Percentiles rank a stretch among this genome's conserved stretches.
These are phyloP conservation scores for Blastocystis sp. DNA, from an alignment of 352 stramenopile genomes.

Conservation along the genomic window DNA sequence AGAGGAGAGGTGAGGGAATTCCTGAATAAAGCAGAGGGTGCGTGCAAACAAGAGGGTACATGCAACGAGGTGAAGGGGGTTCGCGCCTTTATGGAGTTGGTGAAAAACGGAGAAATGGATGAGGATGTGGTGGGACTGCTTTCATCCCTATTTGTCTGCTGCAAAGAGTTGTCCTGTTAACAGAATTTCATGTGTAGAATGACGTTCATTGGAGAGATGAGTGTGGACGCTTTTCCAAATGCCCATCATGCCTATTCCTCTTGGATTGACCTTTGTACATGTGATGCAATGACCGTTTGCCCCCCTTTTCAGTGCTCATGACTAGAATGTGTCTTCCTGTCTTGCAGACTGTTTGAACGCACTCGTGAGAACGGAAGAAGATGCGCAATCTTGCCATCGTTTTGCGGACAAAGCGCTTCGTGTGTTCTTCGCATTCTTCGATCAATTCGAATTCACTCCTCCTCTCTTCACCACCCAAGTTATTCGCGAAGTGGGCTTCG, in stretches of 20 bases:
- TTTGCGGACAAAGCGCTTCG: background rate
- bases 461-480: slow-evolving; percentile 1
- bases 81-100: slow-evolving; percentile 12
- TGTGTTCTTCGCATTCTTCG: background rate
- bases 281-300: too few relatives aligned
- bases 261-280: too few relatives aligned
- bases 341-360: too few relatives aligned
- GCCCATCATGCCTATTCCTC: too few relatives aligned
- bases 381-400: background rate
- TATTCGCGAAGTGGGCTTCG: background rate
- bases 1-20: background rate
- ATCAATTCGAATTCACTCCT: background rate
- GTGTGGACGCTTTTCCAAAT: too few relatives aligned
- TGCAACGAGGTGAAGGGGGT: background rate
- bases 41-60: background rate
- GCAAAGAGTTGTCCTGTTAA: background rate
- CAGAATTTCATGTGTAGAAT: background rate
- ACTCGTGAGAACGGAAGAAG: too few relatives aligned
- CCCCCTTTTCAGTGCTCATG: too few relatives aligned
- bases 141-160: background rate
- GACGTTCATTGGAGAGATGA: too few relatives aligned
- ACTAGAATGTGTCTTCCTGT: too few relatives aligned
- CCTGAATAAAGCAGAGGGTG: slow-evolving; percentile 5
- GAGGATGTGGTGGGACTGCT: background rate
- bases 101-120: background rate